Conservation (phyloP, 2,329 filamentous ascomycete genomes). For the Myotisia sp. region DNA sequence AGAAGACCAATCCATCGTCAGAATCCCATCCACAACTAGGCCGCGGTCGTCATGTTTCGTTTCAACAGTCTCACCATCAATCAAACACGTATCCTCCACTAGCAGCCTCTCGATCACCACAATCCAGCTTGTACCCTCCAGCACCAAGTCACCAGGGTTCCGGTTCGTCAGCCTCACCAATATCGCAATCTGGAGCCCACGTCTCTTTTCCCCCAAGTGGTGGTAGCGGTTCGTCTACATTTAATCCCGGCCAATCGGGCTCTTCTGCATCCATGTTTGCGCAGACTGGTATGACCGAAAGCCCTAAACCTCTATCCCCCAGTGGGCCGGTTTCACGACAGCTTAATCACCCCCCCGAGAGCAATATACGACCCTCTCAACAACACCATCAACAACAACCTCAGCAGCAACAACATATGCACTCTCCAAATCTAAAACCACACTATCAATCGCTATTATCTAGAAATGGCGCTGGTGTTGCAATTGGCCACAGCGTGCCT, state of each 20-base stretch:
- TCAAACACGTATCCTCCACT: slow-evolving; percentile 66
- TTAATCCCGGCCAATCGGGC: slow-evolving; percentile 19
- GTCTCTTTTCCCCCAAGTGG: slow-evolving; percentile 28
- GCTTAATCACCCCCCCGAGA: slow-evolving; percentile 23
- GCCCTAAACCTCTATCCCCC: slow-evolving; percentile 61
- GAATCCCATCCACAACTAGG: slow-evolving; percentile 7
- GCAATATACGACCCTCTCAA: slow-evolving; percentile 12
- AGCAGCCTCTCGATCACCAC: slow-evolving; percentile 37
- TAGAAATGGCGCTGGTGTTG: slow-evolving; percentile 11
- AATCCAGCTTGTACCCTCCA: slow-evolving; percentile 48
- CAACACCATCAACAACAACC: too few species aligned
- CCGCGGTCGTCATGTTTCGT: slow-evolving; percentile 23
- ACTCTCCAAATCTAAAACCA: slow-evolving; percentile 31
- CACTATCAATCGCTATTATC: slow-evolving; percentile 25
- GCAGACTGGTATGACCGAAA: slow-evolving; percentile 65
- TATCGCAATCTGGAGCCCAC: slow-evolving; percentile 26
- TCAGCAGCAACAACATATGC: slow-evolving; percentile 17
- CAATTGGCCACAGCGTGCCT: slow-evolving; percentile 7
- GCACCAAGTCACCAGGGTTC: slow-evolving; percentile 43
- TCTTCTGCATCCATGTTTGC: slow-evolving; percentile 50
- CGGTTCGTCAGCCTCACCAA: slow-evolving; percentile 42
- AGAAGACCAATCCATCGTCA: slow-evolving; percentile 46
- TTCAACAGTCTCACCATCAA: slow-evolving; percentile 48
- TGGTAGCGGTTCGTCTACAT: slow-evolving; percentile 23
- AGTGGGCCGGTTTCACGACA: slow-evolving; percentile 28